phyloP scores from a whole-genome alignment of 2,329 filamentous ascomycete species.

The Phialophora macrospora region DNA sequence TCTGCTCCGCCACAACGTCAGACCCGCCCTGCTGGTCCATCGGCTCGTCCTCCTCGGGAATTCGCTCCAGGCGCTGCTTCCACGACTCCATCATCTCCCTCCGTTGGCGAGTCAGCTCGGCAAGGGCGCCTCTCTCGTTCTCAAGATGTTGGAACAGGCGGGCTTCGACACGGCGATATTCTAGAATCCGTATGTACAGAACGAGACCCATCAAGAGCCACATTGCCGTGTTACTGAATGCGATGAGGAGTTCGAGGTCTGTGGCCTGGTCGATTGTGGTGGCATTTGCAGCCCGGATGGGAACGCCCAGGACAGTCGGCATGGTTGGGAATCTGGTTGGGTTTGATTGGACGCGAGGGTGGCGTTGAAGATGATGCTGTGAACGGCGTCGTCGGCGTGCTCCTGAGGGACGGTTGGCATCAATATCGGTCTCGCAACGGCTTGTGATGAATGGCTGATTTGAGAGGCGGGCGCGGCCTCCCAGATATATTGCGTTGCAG shows the following conservation, averaged over 20 bases:
- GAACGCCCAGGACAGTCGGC: conserved; percentile 5
- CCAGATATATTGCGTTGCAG: neutral
- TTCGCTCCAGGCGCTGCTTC: conserved; percentile 3
- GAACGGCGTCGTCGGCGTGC: neutral
- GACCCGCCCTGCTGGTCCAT: conserved; percentile 4
- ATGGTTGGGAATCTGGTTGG: neutral
- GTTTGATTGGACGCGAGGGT: neutral
- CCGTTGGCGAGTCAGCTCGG: neutral
- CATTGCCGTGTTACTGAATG: conserved; percentile 21
- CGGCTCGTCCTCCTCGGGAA: conserved; percentile 3
- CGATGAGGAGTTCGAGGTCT: conserved; percentile 21
- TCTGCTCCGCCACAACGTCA: conserved; percentile 2
- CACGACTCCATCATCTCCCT: neutral
- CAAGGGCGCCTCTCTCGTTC: neutral
- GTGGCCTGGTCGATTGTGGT: neutral
- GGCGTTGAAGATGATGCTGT: neutral
- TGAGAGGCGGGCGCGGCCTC: neutral
- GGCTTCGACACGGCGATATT: conserved; percentile 19
- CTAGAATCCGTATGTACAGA: conserved; percentile 19
- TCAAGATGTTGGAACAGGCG: neutral
- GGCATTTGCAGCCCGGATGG: neutral
- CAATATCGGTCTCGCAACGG: neutral
- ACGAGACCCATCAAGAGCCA: conserved; percentile 24
- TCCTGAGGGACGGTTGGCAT: neutral
- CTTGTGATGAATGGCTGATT: neutral